Evolutionary conservation across 352 stramenopile species (phyloP), one percentile per base, ranked within the genome.

Genomic region (Phytophthora megakarya): DNA sequence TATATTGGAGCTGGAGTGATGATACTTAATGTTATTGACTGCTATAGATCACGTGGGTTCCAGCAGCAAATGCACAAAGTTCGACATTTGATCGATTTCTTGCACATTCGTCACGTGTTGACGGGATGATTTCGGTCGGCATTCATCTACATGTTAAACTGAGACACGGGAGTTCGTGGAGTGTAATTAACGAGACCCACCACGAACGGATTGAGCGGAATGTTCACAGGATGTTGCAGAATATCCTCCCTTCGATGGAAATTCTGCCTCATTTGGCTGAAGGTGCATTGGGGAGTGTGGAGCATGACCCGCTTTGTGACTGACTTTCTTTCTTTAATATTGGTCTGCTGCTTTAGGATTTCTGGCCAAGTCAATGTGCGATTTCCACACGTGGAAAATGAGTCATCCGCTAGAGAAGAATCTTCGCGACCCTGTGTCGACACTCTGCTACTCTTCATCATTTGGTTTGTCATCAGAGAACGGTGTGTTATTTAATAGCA

Each of bases 321-420:
- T 63, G 21, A 72, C 4, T 10, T 47, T 53, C 13, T 25, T 33
- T 32, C 26, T 53, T n/a, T 33, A 40, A 28, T 54, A 13, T 35
- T 53, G 25, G 11, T 38, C n/a, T 15, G 2, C 12, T 28, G 13
- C 47, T 53, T 10, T 22, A 86, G 77, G 73, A 3, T 84, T 78
- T 26, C 53, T 86, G 59, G 65, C 73, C 35, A 74, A 66, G 35
- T 78, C 73, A n/a, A 37, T 81, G 16, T 86, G 77, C 25, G 30
- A 65, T 35, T 73, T 62, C 30, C 37, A 23, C 7, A 26, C 48
- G 0, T 86, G 77, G 77, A 61, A 35, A 3, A 62, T 40, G 1
- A 52, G 25, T 13, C 53, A 69, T 6, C 69, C 56, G 30, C 48
- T 75, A 28, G 18, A 59, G n/a, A 47, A 65, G 18, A 21, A 39